Evolutionary conservation across 164 flowering plant species (phyloP).

Genomic region (Umbilicus rupestris): DNA sequence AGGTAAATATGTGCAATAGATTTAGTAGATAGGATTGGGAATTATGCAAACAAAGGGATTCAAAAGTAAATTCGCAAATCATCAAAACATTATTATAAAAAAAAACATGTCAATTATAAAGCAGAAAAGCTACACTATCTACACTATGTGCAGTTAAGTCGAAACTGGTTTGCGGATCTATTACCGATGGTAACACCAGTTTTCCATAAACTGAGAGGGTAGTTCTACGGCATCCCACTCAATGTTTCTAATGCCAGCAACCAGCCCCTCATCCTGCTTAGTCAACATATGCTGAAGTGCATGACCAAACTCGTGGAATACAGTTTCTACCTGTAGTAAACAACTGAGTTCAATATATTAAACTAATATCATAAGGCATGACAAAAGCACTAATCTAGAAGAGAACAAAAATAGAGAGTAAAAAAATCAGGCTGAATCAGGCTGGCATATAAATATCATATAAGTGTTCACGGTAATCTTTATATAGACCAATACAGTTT

Average conservation of each 20-base stretch:
- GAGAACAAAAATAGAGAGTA: neutral
- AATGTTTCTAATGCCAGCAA: slow-evolving; percentile 83
- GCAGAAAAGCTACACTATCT: neutral
- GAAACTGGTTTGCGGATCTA: neutral
- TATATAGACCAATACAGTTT: neutral
- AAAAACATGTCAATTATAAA: neutral
- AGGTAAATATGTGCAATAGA: neutral
- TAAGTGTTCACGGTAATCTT: neutral
- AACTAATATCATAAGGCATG: neutral
- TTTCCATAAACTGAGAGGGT: slow-evolving; percentile 98
- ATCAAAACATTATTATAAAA: neutral
- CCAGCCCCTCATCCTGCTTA: slow-evolving; percentile 89
- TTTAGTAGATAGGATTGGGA: too few species aligned
- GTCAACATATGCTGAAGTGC: slow-evolving; percentile 99
- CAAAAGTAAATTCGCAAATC: neutral
- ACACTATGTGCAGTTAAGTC: neutral
- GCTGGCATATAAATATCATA: neutral
- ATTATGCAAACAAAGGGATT: neutral
- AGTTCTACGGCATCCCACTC: slow-evolving; percentile 99
- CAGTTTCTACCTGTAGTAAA: slow-evolving; percentile 77
- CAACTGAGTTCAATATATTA: neutral
- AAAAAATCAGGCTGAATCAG: too few species aligned
- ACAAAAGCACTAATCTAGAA: neutral
- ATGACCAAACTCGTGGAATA: slow-evolving; percentile 99
- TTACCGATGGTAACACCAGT: slow-evolving; percentile 97